Evolutionary conservation across 495 filamentous ascomycete species (phyloP).

Genomic region (Aspergillus ostianus): DNA sequence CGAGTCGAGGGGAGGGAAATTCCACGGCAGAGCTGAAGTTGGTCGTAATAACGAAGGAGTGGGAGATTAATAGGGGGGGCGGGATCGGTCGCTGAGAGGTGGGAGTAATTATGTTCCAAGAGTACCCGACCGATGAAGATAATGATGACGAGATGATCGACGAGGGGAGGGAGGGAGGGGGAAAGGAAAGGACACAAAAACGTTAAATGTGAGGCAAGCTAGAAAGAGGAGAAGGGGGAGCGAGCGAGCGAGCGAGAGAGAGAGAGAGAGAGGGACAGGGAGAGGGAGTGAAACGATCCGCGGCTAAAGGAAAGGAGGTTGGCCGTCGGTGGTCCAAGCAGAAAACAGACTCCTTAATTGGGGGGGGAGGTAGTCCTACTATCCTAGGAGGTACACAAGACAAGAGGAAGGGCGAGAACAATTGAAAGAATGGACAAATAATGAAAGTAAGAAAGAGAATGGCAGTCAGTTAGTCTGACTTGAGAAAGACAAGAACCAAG

Average conservation of each 20-base stretch:
- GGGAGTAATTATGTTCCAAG: not conserved
- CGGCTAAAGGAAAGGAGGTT: slow-evolving; percentile 14
- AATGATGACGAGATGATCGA: not conserved
- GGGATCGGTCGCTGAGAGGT: not conserved
- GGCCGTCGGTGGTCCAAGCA: slow-evolving; percentile 11
- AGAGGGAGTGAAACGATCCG: slow-evolving; percentile 15
- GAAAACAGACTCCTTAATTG: slow-evolving; percentile 5
- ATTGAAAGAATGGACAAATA: slow-evolving; percentile 1
- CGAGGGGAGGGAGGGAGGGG: slow-evolving; percentile 8
- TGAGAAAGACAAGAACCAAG: not conserved
- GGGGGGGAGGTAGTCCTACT: too few relatives aligned
- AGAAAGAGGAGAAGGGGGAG: slow-evolving; percentile 6
- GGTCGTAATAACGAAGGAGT: not conserved
- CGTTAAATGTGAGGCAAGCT: slow-evolving; percentile 3
- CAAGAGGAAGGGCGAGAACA: too few relatives aligned
- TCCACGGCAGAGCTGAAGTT: not conserved
- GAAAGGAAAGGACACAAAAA: slow-evolving; percentile 9
- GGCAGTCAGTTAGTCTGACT: not conserved
- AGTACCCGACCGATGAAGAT: not conserved
- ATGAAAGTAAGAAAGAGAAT: not conserved
- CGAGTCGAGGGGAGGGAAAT: not conserved
- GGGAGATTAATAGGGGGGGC: not conserved
- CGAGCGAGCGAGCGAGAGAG: slow-evolving; percentile 4
- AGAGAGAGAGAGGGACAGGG: slow-evolving; percentile 6
- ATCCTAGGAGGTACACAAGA: too few relatives aligned